Conservation (phyloP, 2,329 filamentous ascomycete species). For the Arthrobotrys sphaeroides region DNA sequence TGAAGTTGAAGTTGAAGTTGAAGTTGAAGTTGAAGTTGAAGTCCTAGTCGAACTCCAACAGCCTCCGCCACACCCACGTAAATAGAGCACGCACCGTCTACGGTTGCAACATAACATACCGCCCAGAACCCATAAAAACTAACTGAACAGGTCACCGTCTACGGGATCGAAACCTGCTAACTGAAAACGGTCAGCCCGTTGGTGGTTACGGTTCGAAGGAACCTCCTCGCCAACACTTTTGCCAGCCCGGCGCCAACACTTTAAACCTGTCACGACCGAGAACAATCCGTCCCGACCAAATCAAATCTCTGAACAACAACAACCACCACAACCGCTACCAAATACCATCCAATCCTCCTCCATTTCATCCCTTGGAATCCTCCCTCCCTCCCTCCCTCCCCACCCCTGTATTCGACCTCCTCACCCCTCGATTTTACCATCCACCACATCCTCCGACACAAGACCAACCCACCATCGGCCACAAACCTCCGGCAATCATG, state of each 20-base stretch:
- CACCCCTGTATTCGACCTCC: conserved; percentile 41
- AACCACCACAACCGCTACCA: conserved; percentile 31
- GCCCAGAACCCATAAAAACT: background rate
- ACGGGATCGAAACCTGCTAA: background rate
- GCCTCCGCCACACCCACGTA: too few relatives aligned
- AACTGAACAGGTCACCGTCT: conserved; percentile 8
- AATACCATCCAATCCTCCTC: conserved; percentile 24
- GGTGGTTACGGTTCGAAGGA: background rate
- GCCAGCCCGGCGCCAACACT: conserved; percentile 17
- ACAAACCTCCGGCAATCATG: conserved; percentile 68
- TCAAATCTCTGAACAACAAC: conserved; percentile 54
- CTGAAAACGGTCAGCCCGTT: background rate
- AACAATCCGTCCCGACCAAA: conserved; percentile 45
- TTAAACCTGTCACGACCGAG: conserved; percentile 30
- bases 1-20: too few relatives aligned
- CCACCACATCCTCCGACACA: conserved; percentile 51
- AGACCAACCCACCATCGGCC: conserved; percentile 22
- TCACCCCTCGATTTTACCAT: conserved; percentile 38
- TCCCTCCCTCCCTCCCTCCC: conserved; percentile 29
- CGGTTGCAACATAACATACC: background rate
- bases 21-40: too few relatives aligned
- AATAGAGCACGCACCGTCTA: background rate
- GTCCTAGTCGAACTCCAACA: background rate
- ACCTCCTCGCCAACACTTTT: conserved; percentile 22
- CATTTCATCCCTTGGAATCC: conserved; percentile 49